Base-by-base conservation (phyloP, 495 filamentous ascomycete genomes). In the Aspergillus funiculosus region DNA sequence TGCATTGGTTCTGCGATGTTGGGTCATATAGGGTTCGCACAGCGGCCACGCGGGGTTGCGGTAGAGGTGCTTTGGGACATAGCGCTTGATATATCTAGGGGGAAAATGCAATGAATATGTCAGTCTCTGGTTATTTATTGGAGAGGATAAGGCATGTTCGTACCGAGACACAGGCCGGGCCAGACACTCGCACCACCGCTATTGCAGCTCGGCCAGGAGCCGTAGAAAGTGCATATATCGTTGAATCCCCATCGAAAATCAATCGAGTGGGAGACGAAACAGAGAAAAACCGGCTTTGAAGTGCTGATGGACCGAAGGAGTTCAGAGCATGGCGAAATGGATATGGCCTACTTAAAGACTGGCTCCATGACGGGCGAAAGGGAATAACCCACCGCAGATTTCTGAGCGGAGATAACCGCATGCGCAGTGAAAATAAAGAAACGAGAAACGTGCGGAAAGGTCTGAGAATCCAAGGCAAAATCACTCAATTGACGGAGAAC, bases 201-300 rank as follows among this genome's bases (percentile, higher is more conserved):
- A 98, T 95, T 21, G 89, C 92, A 22, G 89, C 87, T 63, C 77
- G 80, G 5, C 94, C 91, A 10, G 86, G 67, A 2, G 86, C 87
- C 7, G 92, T 94, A 0, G 92, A 95, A 3, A 97, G 71, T 0
- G 94, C 92, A 58, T 91, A 97, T 11, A 99, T 94, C 3, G 92
- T 97, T 1, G 68, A 69, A 10, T 72, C 64, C 0, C 53, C 56
- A 48, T 66, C 61, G 26, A 62, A 43, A 41, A 63, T 52, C 13
- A 61, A 60, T 1, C n/a, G 37, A 9, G 14, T 13, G 0, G 37
- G 44, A 1, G 18, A 2, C 4, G 57, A 54, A 4, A 51, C 54
- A 3, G 61, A 64, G 43, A 71, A 69, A 10, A 22, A 25, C 24
- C 66, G 59, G 17, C 20, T 27, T 20, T 39, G 52, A 18, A 28